These are phyloP conservation scores for Sporothrix curviconia DNA, from an alignment of 2,329 filamentous ascomycete genomes.

Conservation along the genomic window DNA sequence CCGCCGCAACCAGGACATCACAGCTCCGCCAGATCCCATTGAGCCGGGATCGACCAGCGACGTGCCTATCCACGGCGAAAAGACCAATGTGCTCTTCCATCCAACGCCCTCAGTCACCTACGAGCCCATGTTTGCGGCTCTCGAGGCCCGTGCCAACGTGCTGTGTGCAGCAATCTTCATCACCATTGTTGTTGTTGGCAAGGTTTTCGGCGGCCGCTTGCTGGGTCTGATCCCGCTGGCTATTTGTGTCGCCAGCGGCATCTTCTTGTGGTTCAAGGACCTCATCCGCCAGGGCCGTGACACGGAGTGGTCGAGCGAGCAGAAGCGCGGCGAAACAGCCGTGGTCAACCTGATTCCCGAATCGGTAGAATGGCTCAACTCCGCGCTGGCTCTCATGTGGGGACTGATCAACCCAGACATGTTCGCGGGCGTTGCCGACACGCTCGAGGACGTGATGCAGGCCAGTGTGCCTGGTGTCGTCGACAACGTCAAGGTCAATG, in stretches of 20 bases:
- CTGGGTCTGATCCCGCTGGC: slow-evolving; percentile 70
- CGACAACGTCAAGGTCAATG: slow-evolving; percentile 89
- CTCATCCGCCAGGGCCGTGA: slow-evolving; percentile 74
- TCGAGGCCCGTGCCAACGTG: slow-evolving; percentile 69
- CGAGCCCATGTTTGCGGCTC: slow-evolving; percentile 72
- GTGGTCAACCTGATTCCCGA: slow-evolving; percentile 86
- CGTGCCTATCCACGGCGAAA: slow-evolving; percentile 91
- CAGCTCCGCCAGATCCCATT: slow-evolving; percentile 82
- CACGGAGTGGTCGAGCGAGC: slow-evolving; percentile 82
- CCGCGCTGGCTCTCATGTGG: slow-evolving; percentile 77
- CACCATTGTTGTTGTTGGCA: slow-evolving; percentile 69
- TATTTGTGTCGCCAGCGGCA: slow-evolving; percentile 64
- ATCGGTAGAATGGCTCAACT: slow-evolving; percentile 95
- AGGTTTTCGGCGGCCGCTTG: slow-evolving; percentile 70
- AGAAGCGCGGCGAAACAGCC: slow-evolving; percentile 75
- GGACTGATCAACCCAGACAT: slow-evolving; percentile 91
- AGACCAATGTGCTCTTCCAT: slow-evolving; percentile 93
- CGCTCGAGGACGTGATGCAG: slow-evolving; percentile 92
- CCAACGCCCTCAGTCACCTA: slow-evolving; percentile 86
- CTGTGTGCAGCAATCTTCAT: slow-evolving; percentile 66
- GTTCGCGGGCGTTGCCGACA: slow-evolving; percentile 88
- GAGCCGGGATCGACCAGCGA: slow-evolving; percentile 79
- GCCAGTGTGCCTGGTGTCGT: slow-evolving; percentile 86
- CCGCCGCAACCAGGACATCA: slow-evolving; percentile 77
- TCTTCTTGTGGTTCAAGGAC: slow-evolving; percentile 88